Evolutionary conservation across 495 filamentous ascomycete genomes (phyloP).

Genomic region (Podospora tetraspora): DNA sequence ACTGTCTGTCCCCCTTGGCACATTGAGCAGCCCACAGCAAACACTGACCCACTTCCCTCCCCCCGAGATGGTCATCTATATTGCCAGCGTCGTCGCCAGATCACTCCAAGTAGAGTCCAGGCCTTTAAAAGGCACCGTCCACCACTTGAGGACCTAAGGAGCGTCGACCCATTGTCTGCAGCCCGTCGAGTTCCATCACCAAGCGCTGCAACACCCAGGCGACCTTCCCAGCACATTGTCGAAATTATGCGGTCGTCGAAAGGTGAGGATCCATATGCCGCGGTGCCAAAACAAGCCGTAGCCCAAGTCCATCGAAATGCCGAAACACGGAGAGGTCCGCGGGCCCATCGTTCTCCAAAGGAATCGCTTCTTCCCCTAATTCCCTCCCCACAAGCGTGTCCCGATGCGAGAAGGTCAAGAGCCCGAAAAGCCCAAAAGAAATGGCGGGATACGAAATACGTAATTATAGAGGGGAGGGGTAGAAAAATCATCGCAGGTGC

Average conservation of each 20-base stretch:
- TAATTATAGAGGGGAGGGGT: constrained; percentile 16
- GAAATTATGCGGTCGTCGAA: neutral
- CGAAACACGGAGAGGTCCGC: constrained; percentile 1
- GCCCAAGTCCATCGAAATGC: constrained; percentile 3
- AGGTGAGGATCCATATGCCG: neutral
- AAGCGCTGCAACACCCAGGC: neutral
- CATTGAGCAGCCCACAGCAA: neutral
- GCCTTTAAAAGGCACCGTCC: neutral
- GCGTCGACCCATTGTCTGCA: neutral
- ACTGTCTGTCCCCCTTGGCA: neutral
- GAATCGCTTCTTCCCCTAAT: constrained; percentile 31
- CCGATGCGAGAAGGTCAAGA: constrained; percentile 30
- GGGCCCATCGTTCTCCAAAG: constrained; percentile 5
- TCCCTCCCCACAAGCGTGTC: constrained; percentile 41
- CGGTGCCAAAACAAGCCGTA: neutral
- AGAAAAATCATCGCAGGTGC: constrained; percentile 9
- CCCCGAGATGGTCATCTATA: neutral
- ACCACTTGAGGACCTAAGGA: neutral
- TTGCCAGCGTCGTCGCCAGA: neutral
- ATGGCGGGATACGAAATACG: constrained; percentile 18
- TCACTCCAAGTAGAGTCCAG: neutral
- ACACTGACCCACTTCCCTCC: neutral
- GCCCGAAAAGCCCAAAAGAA: constrained; percentile 18
- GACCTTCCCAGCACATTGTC: neutral
- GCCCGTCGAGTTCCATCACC: neutral